These are phyloP conservation scores for Peronospora destructor DNA, from an alignment of 352 stramenopile species.

Conservation along the genomic window DNA sequence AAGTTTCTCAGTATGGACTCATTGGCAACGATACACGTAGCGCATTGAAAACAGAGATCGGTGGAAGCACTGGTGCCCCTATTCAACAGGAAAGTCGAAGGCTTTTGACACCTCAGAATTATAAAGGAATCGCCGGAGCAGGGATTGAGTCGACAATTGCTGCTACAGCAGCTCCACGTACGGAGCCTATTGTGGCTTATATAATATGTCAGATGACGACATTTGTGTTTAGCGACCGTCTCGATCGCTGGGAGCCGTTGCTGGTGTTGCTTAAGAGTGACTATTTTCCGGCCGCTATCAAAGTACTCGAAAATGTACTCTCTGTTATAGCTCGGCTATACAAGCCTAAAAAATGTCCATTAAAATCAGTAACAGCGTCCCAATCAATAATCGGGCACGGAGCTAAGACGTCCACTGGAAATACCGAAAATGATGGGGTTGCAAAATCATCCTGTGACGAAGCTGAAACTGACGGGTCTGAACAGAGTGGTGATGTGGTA, in stretches of 20 bases:
- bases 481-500: slow-evolving; percentile 7
- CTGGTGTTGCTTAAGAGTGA: slow-evolving; percentile 65
- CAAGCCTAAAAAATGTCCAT: slow-evolving; percentile 22
- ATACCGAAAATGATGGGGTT: slow-evolving; percentile 9
- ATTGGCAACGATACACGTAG: slow-evolving; percentile 1
- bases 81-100: slow-evolving; percentile 31
- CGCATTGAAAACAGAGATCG: slow-evolving; percentile 1
- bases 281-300: slow-evolving; percentile 51
- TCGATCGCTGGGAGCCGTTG: slow-evolving; percentile 80
- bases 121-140: slow-evolving; percentile 7
- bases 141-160: slow-evolving; percentile 26
- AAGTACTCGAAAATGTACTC: slow-evolving; percentile 69
- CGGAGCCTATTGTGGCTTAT: slow-evolving; percentile 81
- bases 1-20: slow-evolving; percentile 21
- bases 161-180: slow-evolving; percentile 45
- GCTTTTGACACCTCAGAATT: slow-evolving; percentile 20
- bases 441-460: slow-evolving; percentile 8
- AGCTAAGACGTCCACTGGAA: slow-evolving; percentile 18
- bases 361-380: neutral
- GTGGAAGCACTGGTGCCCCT: slow-evolving; percentile 29
- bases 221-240: slow-evolving; percentile 61
- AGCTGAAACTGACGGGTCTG: slow-evolving; percentile 2
- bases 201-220: slow-evolving; percentile 77
- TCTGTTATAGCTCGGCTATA: slow-evolving; percentile 57
- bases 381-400: slow-evolving; percentile 17